Percentiles rank a stretch among this genome's conserved stretches.
Conservation (phyloP, 2,329 filamentous ascomycete genomes). For the Chalara sp. region DNA sequence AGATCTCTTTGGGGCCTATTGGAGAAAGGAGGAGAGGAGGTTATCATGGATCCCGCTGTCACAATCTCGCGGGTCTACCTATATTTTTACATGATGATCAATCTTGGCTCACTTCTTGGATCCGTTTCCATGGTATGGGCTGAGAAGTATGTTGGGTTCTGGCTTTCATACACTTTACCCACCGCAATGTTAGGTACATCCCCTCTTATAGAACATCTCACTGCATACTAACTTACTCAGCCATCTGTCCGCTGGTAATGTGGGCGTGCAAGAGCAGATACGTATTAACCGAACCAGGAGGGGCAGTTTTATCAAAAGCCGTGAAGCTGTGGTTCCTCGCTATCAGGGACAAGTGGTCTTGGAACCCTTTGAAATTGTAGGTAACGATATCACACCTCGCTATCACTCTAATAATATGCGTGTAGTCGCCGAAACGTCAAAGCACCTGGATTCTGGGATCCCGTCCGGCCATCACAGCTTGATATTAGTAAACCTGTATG, state of each 20-base stretch:
- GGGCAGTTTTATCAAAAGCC: conserved; percentile 65
- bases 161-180: conserved; percentile 36
- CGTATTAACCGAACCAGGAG: conserved; percentile 57
- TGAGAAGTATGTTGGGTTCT: conserved; percentile 47
- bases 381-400: no score
- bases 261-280: conserved; percentile 53
- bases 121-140: conserved; percentile 43
- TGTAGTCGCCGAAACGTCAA: conserved; percentile 37
- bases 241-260: conserved; percentile 52
- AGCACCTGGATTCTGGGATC: conserved; percentile 54
- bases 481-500: conserved; percentile 49
- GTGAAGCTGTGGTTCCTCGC: conserved; percentile 52
- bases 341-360: conserved; percentile 55
- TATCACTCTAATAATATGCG: no score
- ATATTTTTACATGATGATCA: conserved; percentile 47
- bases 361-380: conserved; percentile 53
- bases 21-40: conserved; percentile 19
- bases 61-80: conserved; percentile 27
- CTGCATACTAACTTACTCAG: conserved; percentile 29
- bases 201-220: conserved; percentile 17
- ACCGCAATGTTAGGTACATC: conserved; percentile 14
- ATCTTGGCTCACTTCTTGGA: conserved; percentile 36
- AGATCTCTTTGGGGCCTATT: no score
- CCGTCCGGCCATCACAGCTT: conserved; percentile 60
- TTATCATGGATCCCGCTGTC: conserved; percentile 27